Base-by-base conservation (phyloP, 2,329 filamentous ascomycete species). In the Pseudopithomyces chartarum region DNA sequence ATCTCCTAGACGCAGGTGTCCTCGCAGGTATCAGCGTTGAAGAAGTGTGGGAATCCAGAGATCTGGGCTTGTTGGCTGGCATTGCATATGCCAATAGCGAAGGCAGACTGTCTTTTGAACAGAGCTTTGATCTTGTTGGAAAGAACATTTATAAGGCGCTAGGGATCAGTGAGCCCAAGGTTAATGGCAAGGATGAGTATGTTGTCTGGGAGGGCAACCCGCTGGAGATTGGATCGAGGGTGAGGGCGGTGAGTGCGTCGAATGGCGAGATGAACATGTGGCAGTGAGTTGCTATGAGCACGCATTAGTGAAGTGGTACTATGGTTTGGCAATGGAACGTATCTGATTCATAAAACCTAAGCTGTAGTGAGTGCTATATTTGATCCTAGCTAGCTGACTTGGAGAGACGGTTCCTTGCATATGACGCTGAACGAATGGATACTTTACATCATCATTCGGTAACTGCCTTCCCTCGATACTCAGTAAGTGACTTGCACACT, bases 191-290 rank as follows among this genome's bases (percentile, higher is more conserved):
- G 58, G 60, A 34, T 62, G 77, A 89, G 60, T 90, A 88, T 74
- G 79, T 88, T 2, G 78, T 90, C 6, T 86, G 81, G 51, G 87
- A 90, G 67, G 86, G 86, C 0, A 86, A 79, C 62, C 87, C 87
- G 19, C 66, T 90, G 58, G 80, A 86, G 63, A 84, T 88, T 66
- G 83, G 82, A 4, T 80, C 81, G 6, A 74, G 82, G 46, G 79
- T 89, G 43, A 80, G 60, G 13, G 66, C 52, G 3, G 40, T 67
- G 11, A 58, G 62, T 2, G 59, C 58, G 1, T 52, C 53, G 19
- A 38, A 38, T 15, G 53, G 48, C 19, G 50, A 50, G 22, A 52
- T 47, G 10, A 34, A 20, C 11, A 42, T 65, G 5, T 66, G 62
- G 64, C 39, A 19, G 19, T 63, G 40, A 55, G 20, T 29, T 29